Evolutionary conservation across 2,329 filamentous ascomycete species (phyloP).

Genomic region (Fusarium fracticaudum): DNA sequence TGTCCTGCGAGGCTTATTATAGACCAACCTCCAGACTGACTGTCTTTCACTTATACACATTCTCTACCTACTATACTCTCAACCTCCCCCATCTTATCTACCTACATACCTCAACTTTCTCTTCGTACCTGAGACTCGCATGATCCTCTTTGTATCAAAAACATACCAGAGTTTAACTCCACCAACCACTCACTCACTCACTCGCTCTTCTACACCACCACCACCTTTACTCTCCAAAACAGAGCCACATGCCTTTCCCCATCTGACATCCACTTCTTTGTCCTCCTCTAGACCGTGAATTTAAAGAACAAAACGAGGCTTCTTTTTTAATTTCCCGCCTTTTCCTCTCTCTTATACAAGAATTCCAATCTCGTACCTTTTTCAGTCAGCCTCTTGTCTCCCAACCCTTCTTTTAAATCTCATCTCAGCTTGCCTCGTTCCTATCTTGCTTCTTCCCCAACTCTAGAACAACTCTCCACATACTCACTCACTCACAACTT

Average conservation of each 20-base stretch:
- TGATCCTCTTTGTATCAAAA: slow-evolving; percentile 27
- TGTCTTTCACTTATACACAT: neutral
- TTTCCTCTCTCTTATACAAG: slow-evolving; percentile 1
- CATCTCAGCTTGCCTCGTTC: slow-evolving; percentile 10
- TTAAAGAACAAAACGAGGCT: slow-evolving; percentile 4
- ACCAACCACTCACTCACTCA: slow-evolving; percentile 10
- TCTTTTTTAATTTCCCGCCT: slow-evolving; percentile 15
- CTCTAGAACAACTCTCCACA: slow-evolving; percentile 6
- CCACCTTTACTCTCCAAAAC: neutral
- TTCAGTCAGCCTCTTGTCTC: slow-evolving; percentile 20
- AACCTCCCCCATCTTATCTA: slow-evolving; percentile 3
- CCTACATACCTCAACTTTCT: slow-evolving; percentile 1
- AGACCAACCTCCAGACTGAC: neutral
- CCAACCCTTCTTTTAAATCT: neutral
- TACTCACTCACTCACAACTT: neutral
- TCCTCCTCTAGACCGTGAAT: slow-evolving; percentile 15
- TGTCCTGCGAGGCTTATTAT: neutral
- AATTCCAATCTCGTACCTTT: slow-evolving; percentile 8
- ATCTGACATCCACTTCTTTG: slow-evolving; percentile 13
- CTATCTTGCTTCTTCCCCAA: slow-evolving; percentile 9
- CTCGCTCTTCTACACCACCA: neutral
- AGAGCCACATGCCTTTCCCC: slow-evolving; percentile 17
- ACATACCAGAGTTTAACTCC: slow-evolving; percentile 19
- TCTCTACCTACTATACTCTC: neutral
- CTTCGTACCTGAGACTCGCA: neutral